Evolutionary conservation across 805 yeast species (phyloP).

Genomic region (Spathaspora passalidarum): DNA sequence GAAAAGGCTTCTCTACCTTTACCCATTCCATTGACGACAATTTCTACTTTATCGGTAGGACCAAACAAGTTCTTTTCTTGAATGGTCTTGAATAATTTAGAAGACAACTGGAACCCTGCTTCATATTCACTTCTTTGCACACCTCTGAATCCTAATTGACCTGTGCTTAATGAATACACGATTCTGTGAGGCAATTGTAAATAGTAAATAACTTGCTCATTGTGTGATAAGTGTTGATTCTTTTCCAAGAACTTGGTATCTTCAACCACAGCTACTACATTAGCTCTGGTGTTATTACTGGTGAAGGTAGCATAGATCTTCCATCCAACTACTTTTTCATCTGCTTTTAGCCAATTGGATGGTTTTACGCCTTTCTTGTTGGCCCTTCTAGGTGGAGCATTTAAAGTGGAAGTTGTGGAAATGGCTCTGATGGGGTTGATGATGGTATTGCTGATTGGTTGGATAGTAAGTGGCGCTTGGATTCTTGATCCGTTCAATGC

Average conservation of each 20-base stretch:
- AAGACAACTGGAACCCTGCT: constrained; percentile 82
- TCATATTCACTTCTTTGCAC: constrained; percentile 91
- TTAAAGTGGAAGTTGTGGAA: neutral
- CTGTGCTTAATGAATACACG: constrained; percentile 68
- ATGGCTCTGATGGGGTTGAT: neutral
- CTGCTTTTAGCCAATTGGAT: neutral
- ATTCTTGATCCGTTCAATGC: neutral
- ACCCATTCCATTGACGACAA: constrained; percentile 79
- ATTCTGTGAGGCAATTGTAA: constrained; percentile 77
- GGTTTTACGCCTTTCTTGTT: neutral
- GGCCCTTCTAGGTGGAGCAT: neutral
- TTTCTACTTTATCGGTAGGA: constrained; percentile 59
- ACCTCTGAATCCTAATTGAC: constrained; percentile 85
- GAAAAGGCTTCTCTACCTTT: constrained; percentile 86
- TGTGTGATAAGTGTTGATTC: constrained; percentile 54
- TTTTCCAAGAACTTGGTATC: constrained; percentile 57
- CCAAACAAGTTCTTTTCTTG: constrained; percentile 57
- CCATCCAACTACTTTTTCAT: constrained; percentile 52
- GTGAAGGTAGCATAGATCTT: constrained; percentile 74
- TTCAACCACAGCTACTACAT: constrained; percentile 68
- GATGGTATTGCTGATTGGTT: too few species aligned
- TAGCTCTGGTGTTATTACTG: constrained; percentile 78
- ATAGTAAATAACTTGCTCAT: constrained; percentile 73
- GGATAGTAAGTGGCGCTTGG: neutral
- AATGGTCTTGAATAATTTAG: constrained; percentile 69